Base-by-base conservation (phyloP, 2,329 filamentous ascomycete genomes). In the Arthroderma sp. region DNA sequence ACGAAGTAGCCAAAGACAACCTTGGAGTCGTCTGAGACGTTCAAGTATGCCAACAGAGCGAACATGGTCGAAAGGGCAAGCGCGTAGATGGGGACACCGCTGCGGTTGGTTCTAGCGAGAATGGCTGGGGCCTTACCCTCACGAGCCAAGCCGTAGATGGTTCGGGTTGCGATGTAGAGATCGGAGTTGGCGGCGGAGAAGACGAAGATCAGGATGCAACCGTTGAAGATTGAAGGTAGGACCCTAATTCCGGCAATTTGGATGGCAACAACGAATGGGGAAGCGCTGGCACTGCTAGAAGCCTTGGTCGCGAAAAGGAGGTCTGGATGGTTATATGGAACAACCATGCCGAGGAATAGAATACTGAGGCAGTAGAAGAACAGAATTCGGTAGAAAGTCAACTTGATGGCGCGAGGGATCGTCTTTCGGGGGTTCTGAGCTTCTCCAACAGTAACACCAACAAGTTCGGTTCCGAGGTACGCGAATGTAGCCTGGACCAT, bases 121-220 rank as follows among this genome's bases (percentile, higher is more conserved):
- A 91, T 82, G 59, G 75, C 74, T 0, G 87, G 87, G 0, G 87
- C 87, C 41, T 87, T 81, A 39, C 83, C 82, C 65, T 88, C 84
- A 6, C 81, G 78, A 0, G 87, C 83, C 5, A 91, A 79, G 59
- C 90, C 90, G 95, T 67, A 82, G 85, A 91, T 72, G 0, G 86
- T 90, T 31, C 87, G 80, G 2, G 84, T 87, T 47, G 82, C 76
- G 2, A 75, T 74, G 64, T 78, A 77, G 43, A 90, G 73, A 65
- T 79, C 81, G 62, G 85, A 82, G 64, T 88, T 89, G 0, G 80
- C 82, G 0, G 85, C 78, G 0, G 85, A 88, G 71, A 81, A 84
- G 0, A 84, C 85, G 0, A 84, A 86, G 0, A 83, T 86, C 61
- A 90, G 77, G 63, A 91, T 84, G 31, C 89, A 77, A 33, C 84